Percentiles rank a stretch among this genome's conserved stretches.
These are phyloP conservation scores for Rhexocercosporidium sp. DNA, from an alignment of 2,329 filamentous ascomycete genomes.

Conservation along the genomic window DNA sequence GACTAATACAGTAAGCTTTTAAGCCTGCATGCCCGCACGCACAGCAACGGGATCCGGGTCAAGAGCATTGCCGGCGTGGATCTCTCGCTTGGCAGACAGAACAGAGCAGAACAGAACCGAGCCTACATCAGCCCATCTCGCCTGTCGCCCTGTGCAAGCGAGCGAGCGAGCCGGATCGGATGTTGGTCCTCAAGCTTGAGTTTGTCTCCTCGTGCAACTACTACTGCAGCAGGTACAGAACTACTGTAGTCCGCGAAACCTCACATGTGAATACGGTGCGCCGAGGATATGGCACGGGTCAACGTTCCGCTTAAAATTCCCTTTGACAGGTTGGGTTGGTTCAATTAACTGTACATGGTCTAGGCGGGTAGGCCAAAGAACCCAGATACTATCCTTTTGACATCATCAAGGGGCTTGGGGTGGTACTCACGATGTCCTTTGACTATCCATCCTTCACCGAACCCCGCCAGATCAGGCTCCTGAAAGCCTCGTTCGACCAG, in stretches of 20 bases:
- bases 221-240: too few relatives aligned
- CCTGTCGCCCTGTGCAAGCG: too few relatives aligned
- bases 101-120: neutral
- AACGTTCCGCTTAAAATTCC: neutral
- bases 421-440: neutral
- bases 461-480: neutral
- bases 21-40: too few relatives aligned
- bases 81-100: neutral
- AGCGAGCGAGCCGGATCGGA: neutral
- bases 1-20: constrained; percentile 3
- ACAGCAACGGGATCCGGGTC: neutral
- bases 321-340: neutral
- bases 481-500: too few relatives aligned
- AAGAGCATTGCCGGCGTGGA: neutral
- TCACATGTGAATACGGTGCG: neutral
- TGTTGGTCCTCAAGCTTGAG: too few relatives aligned
- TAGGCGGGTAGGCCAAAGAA: neutral
- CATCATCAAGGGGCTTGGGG: neutral
- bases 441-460: neutral
- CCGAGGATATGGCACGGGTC: neutral
- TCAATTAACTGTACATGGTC: neutral
- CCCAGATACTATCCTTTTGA: neutral
- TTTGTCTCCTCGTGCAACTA: too few relatives aligned
- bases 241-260: too few relatives aligned
- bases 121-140: too few relatives aligned